These are phyloP conservation scores for Boletus pseudopeckii DNA, from an alignment of 768 basidiomycete species.

Conservation along the genomic window DNA sequence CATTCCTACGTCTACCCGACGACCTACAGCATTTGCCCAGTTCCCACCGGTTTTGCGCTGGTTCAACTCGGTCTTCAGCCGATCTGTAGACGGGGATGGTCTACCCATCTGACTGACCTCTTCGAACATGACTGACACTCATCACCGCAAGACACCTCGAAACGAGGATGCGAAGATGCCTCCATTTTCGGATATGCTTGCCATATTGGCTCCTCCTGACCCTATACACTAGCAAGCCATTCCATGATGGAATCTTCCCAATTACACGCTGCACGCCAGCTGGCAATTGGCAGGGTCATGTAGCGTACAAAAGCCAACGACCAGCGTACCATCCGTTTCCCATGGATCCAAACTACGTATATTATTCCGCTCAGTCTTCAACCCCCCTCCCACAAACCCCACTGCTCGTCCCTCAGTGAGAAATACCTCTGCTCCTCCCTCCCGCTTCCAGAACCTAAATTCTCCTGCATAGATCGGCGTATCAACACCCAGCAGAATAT, in stretches of 20 bases:
- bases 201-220: background rate
- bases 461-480: background rate
- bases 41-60: background rate
- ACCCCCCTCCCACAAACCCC: background rate
- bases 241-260: background rate
- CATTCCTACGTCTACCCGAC: background rate
- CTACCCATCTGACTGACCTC: background rate
- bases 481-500: background rate
- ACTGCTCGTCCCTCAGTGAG: background rate
- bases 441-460: background rate
- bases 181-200: background rate
- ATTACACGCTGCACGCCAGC: background rate
- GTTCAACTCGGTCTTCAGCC: background rate
- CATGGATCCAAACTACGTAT: background rate
- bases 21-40: background rate
- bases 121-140: background rate
- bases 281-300: constrained; percentile 6
- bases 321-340: too few species aligned
- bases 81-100: background rate
- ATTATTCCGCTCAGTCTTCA: too few species aligned
- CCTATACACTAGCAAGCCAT: background rate
- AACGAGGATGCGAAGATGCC: background rate
- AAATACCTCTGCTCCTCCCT: too few species aligned
- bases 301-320: background rate
- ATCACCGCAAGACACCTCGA: background rate